Base-by-base conservation (phyloP, 2,329 filamentous ascomycete species). In the Fusarium poae region DNA sequence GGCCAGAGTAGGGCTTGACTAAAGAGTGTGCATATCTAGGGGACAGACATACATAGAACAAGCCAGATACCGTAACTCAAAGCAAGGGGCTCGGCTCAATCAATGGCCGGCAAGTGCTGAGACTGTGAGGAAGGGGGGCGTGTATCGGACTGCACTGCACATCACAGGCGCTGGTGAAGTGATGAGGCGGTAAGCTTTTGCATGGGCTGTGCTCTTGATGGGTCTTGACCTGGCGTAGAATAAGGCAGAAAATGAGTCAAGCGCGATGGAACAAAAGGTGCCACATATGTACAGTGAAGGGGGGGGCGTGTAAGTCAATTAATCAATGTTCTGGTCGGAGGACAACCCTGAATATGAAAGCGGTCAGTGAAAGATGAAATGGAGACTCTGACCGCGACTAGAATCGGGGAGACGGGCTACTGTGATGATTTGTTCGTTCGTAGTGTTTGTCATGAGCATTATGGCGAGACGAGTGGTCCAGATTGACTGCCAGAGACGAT, bases 101-200 rank as follows among this genome's bases (percentile, higher is more conserved):
- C 23, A 50, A 27, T 29, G 51, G 42, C 20, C 20, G 37, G 20
- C 29, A 27, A 39, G n/a, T 35, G 34, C 48, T 43, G 59, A 29
- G 21, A 32, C 42, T 44, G 42, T 25, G 42, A 16, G 12, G 18
- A 63, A 32, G 34, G 58, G 60, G 60, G 37, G 60, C 27, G 58
- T 57, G 42, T 44, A 23, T 30, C 21, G n/a, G 20, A 20, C 3
- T 13, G 40, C 16, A 37, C n/a, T 39, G 43, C 45, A 49, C 27
- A 40, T 32, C 45, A 49, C 27, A 40, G 20, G n/a, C 23, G 25
- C 25, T 50, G 46, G 18, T 57, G 29, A 57, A 57, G 39, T 57
- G 60, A 66, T 23, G 65, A 68, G 40, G 65, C 60, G 65, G 49
- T 37, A 68, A 68, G n/a, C 49, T 68, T 68, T 68, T 68, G 55